phyloP scores from a whole-genome alignment of 2,329 filamentous ascomycete genomes.

The Epichloe hybrida region DNA sequence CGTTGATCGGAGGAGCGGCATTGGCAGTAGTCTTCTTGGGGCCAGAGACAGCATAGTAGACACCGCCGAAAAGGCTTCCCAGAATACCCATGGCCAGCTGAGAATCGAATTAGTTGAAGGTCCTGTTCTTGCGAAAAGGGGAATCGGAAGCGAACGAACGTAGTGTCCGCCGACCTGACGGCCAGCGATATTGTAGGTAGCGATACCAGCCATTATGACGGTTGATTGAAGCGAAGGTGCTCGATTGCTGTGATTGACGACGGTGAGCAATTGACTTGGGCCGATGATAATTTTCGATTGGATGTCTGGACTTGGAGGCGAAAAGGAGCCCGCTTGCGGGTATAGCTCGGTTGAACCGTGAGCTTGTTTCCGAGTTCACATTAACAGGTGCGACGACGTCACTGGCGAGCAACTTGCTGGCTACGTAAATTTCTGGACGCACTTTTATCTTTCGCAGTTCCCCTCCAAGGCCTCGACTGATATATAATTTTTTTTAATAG shows the following conservation, averaged over 20 bases:
- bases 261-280: neutral
- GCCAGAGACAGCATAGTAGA: constrained; percentile 30
- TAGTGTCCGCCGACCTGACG: constrained; percentile 48
- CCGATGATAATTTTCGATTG: constrained; percentile 14
- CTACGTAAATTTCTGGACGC: too few species aligned
- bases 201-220: constrained; percentile 24
- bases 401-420: neutral
- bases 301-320: constrained; percentile 20
- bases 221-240: constrained; percentile 11
- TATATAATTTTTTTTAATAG: neutral
- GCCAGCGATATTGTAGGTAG: constrained; percentile 42
- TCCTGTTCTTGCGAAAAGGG: neutral
- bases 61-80: constrained; percentile 34
- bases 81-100: constrained; percentile 47
- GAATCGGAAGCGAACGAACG: constrained; percentile 28
- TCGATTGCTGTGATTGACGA: neutral
- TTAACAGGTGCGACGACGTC: constrained; percentile 1
- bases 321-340: constrained; percentile 10
- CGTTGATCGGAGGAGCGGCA: constrained; percentile 45
- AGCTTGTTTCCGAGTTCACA: neutral
- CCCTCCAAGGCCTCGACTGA: neutral
- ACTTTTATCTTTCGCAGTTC: neutral
- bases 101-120: constrained; percentile 4
- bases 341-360: constrained; percentile 16
- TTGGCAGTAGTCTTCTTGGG: constrained; percentile 30